These are phyloP conservation scores for Juncus inflexus DNA, from an alignment of 176 grass and related monocot species.

Conservation along the genomic window DNA sequence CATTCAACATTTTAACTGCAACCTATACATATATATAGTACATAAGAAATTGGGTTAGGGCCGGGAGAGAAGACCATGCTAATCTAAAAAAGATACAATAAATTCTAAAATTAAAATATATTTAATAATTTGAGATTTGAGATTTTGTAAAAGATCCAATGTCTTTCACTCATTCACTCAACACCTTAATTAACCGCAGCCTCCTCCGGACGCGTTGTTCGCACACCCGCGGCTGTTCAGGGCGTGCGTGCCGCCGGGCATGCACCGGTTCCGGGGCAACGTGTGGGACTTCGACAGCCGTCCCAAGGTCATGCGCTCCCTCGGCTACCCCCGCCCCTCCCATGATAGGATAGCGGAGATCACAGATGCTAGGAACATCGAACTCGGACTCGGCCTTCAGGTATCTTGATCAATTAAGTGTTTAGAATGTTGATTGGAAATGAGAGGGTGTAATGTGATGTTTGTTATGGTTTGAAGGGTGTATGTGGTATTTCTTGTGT, in stretches of 20 bases:
- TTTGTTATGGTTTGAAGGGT: too few species aligned
- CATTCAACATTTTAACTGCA: too few species aligned
- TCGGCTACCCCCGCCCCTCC: conserved; percentile 74
- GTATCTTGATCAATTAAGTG: conserved; percentile 20
- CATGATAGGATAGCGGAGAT: conserved; percentile 94
- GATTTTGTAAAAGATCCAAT: neutral
- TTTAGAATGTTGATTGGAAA: too few species aligned
- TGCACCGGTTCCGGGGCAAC: conserved; percentile 93
- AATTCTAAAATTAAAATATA: too few species aligned
- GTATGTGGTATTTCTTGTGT: too few species aligned
- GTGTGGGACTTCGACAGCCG: conserved; percentile 93
- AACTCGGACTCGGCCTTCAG: conserved; percentile 97
- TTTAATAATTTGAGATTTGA: too few species aligned
- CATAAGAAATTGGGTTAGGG: too few species aligned
- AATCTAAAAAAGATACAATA: too few species aligned
- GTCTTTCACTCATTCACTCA: conserved; percentile 18
- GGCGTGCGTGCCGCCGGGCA: conserved; percentile 94
- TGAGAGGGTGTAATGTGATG: too few species aligned
- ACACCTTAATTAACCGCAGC: conserved; percentile 34
- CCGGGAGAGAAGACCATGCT: too few species aligned
- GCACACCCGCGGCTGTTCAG: conserved; percentile 95
- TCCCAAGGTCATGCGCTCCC: conserved; percentile 62
- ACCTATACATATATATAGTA: too few species aligned
- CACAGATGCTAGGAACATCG: conserved; percentile 94
- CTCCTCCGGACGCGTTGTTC: conserved; percentile 91